Conservation (phyloP, 805 yeast species). For the Ogataea degrootiae region DNA sequence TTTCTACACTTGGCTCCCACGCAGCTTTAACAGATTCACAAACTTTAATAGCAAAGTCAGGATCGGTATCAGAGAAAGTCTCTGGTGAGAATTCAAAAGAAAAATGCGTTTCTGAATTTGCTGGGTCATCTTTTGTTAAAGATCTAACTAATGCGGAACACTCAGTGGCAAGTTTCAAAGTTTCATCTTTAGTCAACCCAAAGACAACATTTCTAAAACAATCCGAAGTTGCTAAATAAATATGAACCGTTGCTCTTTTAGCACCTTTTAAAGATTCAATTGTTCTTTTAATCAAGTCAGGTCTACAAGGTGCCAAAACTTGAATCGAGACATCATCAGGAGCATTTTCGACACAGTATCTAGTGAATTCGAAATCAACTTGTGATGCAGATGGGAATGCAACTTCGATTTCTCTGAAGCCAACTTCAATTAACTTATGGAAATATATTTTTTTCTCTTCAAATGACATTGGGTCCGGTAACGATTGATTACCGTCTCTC, state of each 20-base stretch:
- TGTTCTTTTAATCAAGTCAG: conserved; percentile 65
- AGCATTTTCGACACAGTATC: conserved; percentile 66
- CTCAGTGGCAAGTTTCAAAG: conserved; percentile 55
- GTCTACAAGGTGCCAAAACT: conserved; percentile 73
- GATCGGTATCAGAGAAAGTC: conserved; percentile 66
- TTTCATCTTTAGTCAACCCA: conserved; percentile 54
- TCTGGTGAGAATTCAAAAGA: conserved; percentile 78
- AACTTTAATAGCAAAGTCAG: conserved; percentile 57
- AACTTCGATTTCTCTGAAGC: conserved; percentile 81
- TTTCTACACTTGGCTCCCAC: conserved; percentile 63
- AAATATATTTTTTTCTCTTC: conserved; percentile 72
- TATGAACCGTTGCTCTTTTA: conserved; percentile 68
- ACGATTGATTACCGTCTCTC: conserved; percentile 80
- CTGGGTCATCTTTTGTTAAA: conserved; percentile 66
- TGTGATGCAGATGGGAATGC: conserved; percentile 80
- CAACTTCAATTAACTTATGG: conserved; percentile 61
- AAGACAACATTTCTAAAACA: conserved; percentile 71
- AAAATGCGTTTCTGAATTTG: conserved; percentile 55
- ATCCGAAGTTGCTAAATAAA: conserved; percentile 72
- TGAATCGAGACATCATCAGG: conserved; percentile 77
- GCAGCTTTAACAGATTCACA: conserved; percentile 74
- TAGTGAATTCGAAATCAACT: conserved; percentile 74
- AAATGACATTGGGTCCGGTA: conserved; percentile 83
- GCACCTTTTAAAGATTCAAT: conserved; percentile 72
- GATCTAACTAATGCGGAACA: conserved; percentile 58